Evolutionary conservation across 2,329 filamentous ascomycete species (phyloP).

Genomic region (Fusarium sp.): DNA sequence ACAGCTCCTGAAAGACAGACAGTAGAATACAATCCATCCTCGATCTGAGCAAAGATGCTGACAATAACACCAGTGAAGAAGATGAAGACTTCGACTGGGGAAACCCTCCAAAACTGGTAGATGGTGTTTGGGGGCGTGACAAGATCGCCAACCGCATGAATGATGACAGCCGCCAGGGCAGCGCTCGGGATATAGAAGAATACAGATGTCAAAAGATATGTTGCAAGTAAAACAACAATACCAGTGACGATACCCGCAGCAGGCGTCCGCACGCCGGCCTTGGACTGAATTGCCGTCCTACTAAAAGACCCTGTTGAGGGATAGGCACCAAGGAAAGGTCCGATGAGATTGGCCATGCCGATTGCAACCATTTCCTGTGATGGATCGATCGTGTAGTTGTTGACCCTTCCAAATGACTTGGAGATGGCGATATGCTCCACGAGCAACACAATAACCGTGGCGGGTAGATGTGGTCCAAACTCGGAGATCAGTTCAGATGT

Average conservation of each 20-base stretch:
- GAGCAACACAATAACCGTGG: slow-evolving; percentile 90
- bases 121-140: slow-evolving; percentile 92
- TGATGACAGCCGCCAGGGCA: slow-evolving; percentile 87
- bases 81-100: slow-evolving; percentile 88
- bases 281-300: slow-evolving; percentile 95
- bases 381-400: slow-evolving; percentile 95
- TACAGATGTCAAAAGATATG: slow-evolving; percentile 87
- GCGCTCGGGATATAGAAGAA: slow-evolving; percentile 95
- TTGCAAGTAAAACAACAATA: slow-evolving; percentile 84
- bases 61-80: slow-evolving; percentile 95
- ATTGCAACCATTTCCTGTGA: slow-evolving; percentile 97
- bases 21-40: slow-evolving; percentile 92
- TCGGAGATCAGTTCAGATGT: slow-evolving; percentile 73
- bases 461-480: slow-evolving; percentile 81
- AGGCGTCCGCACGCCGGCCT: slow-evolving; percentile 92
- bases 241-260: slow-evolving; percentile 75
- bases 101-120: slow-evolving; percentile 95
- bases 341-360: slow-evolving; percentile 88
- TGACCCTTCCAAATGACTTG: slow-evolving; percentile 95
- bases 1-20: slow-evolving; percentile 81
- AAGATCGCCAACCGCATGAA: slow-evolving; percentile 93
- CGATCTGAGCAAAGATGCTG: slow-evolving; percentile 88
- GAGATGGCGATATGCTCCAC: slow-evolving; percentile 98
- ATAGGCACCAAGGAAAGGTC: slow-evolving; percentile 91
- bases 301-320: slow-evolving; percentile 96